phyloP scores from a whole-genome alignment of 148 eudicot genomes.

The Silene latifolia region DNA sequence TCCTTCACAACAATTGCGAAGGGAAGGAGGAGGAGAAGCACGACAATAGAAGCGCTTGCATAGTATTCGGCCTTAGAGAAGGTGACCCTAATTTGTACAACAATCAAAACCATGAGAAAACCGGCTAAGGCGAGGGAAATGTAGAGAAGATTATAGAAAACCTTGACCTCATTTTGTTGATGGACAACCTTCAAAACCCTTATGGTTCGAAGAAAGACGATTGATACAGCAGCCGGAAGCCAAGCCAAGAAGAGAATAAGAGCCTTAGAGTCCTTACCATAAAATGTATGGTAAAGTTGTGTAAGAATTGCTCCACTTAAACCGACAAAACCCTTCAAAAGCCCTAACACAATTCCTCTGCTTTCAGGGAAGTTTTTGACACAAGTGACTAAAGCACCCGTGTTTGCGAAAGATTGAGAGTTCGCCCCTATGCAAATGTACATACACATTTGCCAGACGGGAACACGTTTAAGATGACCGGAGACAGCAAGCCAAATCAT shows the following conservation, averaged over 20 bases:
- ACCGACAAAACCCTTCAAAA: slow-evolving; percentile 37
- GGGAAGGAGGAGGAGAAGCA: too few relatives aligned
- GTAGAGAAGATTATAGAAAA: slow-evolving; percentile 35
- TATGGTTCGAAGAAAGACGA: slow-evolving; percentile 24
- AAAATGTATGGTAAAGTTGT: slow-evolving; percentile 33
- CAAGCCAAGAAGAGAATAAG: slow-evolving; percentile 31
- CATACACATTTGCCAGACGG: slow-evolving; percentile 45
- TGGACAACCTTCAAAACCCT: slow-evolving; percentile 16
- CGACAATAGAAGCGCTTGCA: too few relatives aligned
- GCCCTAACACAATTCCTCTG: slow-evolving; percentile 31
- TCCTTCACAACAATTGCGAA: too few relatives aligned
- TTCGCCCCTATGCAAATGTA: slow-evolving; percentile 44
- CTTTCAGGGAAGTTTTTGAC: slow-evolving; percentile 39
- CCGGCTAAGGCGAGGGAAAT: slow-evolving; percentile 21
- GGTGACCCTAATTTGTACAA: too few relatives aligned
- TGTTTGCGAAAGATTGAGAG: slow-evolving; percentile 39
- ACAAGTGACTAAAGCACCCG: slow-evolving; percentile 33
- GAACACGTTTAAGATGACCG: slow-evolving; percentile 23
- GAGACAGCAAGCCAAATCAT: slow-evolving; percentile 49
- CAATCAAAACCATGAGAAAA: not conserved
- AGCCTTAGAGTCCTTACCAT: slow-evolving; percentile 30
- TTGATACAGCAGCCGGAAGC: slow-evolving; percentile 34
- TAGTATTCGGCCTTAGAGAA: too few relatives aligned
- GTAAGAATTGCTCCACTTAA: slow-evolving; percentile 39
- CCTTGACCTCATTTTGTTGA: slow-evolving; percentile 29